Conservation (phyloP, 768 basidiomycete species). For the Pisolithus microcarpus region DNA sequence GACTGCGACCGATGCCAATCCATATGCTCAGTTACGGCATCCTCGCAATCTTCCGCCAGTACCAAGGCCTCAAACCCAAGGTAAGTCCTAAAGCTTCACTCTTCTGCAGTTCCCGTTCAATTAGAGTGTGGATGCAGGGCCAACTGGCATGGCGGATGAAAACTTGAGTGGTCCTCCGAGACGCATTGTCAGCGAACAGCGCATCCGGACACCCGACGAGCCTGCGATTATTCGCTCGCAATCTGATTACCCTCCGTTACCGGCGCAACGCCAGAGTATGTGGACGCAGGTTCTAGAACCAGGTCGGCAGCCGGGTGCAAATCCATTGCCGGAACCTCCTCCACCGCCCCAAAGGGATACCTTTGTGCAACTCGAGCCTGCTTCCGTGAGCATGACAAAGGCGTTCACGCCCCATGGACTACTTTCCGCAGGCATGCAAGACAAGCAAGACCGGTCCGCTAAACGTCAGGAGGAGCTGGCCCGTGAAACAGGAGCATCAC, state of each 20-base stretch:
- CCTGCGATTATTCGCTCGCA: slow-evolving; percentile 49
- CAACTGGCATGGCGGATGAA: slow-evolving; percentile 40
- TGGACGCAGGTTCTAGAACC: slow-evolving; percentile 90
- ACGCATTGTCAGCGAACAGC: slow-evolving; percentile 49
- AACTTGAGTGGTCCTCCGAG: slow-evolving; percentile 35
- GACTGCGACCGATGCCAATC: slow-evolving; percentile 27
- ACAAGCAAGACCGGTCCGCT: slow-evolving; percentile 92
- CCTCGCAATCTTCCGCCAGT: slow-evolving; percentile 62
- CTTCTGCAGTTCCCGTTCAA: slow-evolving; percentile 4
- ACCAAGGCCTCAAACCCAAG: slow-evolving; percentile 39
- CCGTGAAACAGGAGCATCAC: slow-evolving; percentile 81
- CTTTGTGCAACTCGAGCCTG: slow-evolving; percentile 69
- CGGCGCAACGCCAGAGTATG: slow-evolving; percentile 56
- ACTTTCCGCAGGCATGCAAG: slow-evolving; percentile 90
- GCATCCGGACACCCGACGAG: slow-evolving; percentile 51
- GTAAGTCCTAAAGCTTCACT: slow-evolving; percentile 29
- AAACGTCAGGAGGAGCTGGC: slow-evolving; percentile 93
- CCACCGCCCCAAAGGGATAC: slow-evolving; percentile 37
- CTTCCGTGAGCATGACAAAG: slow-evolving; percentile 75
- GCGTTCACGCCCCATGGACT: slow-evolving; percentile 94
- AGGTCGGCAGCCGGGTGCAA: slow-evolving; percentile 41
- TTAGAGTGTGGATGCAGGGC: slow-evolving; percentile 3
- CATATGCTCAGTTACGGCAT: slow-evolving; percentile 46
- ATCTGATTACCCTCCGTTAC: slow-evolving; percentile 44
- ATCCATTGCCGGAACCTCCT: slow-evolving; percentile 29